Evolutionary conservation across 805 yeast genomes (phyloP).

Genomic region (Zygosaccharomyces bisporus): DNA sequence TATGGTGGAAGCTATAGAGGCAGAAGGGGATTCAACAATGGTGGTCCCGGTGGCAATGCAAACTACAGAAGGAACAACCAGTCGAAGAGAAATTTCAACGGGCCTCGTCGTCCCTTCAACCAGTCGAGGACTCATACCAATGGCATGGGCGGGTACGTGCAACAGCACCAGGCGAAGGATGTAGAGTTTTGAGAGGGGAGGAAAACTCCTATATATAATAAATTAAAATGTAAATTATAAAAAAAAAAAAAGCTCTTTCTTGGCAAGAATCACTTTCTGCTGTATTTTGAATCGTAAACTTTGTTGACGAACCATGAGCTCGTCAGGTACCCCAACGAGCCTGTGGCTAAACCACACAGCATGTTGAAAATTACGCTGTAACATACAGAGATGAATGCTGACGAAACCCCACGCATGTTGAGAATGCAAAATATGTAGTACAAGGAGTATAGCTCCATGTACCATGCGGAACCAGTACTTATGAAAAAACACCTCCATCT

Average conservation of each 20-base stretch:
- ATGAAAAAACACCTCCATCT: conserved; percentile 76
- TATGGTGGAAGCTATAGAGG: conserved; percentile 31
- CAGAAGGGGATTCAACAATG: conserved; percentile 18
- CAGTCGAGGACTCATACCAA: conserved; percentile 16
- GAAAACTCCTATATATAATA: background rate
- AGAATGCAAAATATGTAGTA: conserved; percentile 60
- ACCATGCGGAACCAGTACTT: conserved; percentile 69
- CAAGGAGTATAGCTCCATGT: conserved; percentile 61
- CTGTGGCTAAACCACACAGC: conserved; percentile 65
- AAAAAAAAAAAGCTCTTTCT: conserved; percentile 1
- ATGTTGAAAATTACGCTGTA: conserved; percentile 65
- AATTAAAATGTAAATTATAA: conserved; percentile 5
- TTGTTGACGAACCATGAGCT: conserved; percentile 61
- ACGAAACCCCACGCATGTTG: conserved; percentile 62
- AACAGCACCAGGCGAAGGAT: conserved; percentile 24
- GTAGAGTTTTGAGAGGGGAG: conserved; percentile 10
- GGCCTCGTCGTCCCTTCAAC: conserved; percentile 12
- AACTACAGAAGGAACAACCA: conserved; percentile 35
- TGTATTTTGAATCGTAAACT: conserved; percentile 16
- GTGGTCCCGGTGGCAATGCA: conserved; percentile 36
- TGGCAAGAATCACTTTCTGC: background rate
- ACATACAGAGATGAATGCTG: conserved; percentile 63
- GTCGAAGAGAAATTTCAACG: conserved; percentile 29
- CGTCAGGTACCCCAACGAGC: conserved; percentile 67
- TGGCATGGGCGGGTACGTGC: conserved; percentile 35